phyloP scores from a whole-genome alignment of 1,139 yeast genomes.

The Lodderomyces parapsilosis region DNA sequence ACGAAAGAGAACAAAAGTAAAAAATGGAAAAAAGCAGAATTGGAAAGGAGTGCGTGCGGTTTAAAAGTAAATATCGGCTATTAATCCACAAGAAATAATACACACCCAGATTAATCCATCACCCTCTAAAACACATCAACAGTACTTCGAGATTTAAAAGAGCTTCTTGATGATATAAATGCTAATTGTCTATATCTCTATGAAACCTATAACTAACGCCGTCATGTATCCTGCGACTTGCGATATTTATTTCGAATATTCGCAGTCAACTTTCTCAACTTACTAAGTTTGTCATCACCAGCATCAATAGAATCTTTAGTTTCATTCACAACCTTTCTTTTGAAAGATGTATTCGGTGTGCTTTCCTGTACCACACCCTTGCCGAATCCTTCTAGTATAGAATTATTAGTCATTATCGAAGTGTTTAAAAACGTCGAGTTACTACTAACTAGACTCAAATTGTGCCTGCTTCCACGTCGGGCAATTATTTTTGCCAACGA shows the following conservation, averaged over 20 bases:
- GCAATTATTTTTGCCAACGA: slow-evolving; percentile 12
- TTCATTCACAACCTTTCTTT: slow-evolving; percentile 15
- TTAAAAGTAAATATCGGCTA: no score
- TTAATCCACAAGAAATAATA: no score
- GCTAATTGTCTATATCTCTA: slow-evolving; percentile 5
- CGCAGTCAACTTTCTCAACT: slow-evolving; percentile 37
- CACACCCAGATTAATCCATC: no score
- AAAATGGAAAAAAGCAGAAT: no score
- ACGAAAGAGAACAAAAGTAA: no score
- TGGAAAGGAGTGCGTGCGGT: no score
- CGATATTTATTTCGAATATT: slow-evolving; percentile 31
- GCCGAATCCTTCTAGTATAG: slow-evolving; percentile 37
- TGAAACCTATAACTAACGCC: neutral
- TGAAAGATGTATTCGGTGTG: slow-evolving; percentile 37
- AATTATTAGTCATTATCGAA: slow-evolving; percentile 21
- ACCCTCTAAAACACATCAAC: no score
- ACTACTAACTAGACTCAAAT: neutral
- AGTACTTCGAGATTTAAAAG: no score
- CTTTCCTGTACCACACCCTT: slow-evolving; percentile 42
- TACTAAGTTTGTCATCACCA: slow-evolving; percentile 10
- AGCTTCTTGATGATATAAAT: no score
- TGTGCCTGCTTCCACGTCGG: slow-evolving; percentile 2
- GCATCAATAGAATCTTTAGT: slow-evolving; percentile 13
- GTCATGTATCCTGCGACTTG: neutral
- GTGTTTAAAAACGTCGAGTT: slow-evolving; percentile 21